Conservation (phyloP, 2,329 filamentous ascomycete genomes). For the Botrytis cinerea region DNA sequence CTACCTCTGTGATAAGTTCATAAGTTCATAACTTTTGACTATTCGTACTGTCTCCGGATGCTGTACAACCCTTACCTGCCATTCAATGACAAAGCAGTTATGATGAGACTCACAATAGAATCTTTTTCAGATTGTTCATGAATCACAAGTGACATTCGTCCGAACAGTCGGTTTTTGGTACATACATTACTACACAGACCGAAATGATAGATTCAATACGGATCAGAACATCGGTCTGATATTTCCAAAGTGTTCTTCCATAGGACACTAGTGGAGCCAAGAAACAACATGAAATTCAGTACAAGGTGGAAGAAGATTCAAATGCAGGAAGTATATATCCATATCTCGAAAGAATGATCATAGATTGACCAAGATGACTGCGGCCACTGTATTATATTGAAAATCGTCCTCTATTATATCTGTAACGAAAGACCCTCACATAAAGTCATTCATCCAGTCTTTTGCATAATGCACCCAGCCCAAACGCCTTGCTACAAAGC, state of each 20-base stretch:
- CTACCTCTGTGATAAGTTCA: background rate
- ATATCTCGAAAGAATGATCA: background rate
- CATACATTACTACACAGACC: background rate
- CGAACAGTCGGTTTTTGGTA: background rate
- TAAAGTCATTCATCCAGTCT: slow-evolving; percentile 16
- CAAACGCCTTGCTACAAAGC: slow-evolving; percentile 37
- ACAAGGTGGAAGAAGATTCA: background rate
- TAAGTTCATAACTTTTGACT: too few species aligned
- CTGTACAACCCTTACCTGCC: background rate
- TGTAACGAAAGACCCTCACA: background rate
- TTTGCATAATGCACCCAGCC: slow-evolving; percentile 23
- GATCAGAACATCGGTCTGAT: background rate
- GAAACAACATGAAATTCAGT: background rate
- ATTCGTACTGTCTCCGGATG: background rate
- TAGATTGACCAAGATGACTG: background rate
- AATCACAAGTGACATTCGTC: background rate
- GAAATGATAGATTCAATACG: background rate
- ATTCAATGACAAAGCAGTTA: background rate
- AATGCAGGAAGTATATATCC: background rate
- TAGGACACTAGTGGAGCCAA: background rate
- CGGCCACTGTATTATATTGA: slow-evolving; percentile 13
- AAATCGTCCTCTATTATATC: slow-evolving; percentile 11
- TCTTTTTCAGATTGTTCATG: background rate
- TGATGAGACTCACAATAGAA: background rate
- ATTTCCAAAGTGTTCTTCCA: background rate